Percentiles rank a stretch among this genome's conserved stretches.
Evolutionary conservation across 129 eudicot species (phyloP).

Genomic region (Flaveria robusta): DNA sequence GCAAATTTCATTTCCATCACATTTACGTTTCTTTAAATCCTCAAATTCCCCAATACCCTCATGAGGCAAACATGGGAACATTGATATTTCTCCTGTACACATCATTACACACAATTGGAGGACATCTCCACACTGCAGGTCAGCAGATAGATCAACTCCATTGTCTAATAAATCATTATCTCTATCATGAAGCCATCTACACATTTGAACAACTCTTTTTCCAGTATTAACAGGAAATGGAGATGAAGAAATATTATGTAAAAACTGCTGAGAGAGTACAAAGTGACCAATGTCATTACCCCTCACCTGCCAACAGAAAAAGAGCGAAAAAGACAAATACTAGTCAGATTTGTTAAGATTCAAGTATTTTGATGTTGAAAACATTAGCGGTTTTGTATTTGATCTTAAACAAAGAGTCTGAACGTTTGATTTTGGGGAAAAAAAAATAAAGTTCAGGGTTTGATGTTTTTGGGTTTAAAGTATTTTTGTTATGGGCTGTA

Average conservation of each 20-base stretch:
- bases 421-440: not conserved
- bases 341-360: not conserved
- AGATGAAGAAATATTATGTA: conserved; percentile 54
- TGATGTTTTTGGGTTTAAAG: not conserved
- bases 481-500: not conserved
- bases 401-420: not conserved
- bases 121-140: conserved; percentile 85
- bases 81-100: conserved; percentile 61
- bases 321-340: not conserved
- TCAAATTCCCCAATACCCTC: conserved; percentile 89
- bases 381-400: not conserved
- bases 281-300: conserved; percentile 59
- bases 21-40: conserved; percentile 66
- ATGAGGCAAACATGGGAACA: conserved; percentile 70
- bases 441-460: not conserved
- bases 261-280: conserved; percentile 71
- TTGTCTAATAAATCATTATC: conserved; percentile 59
- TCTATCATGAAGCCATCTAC: conserved; percentile 70
- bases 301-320: conserved; percentile 57
- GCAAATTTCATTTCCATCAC: conserved; percentile 47
- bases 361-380: not conserved
- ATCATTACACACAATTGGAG: conserved; percentile 63
- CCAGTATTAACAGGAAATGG: conserved; percentile 78
- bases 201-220: conserved; percentile 61
- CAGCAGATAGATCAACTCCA: conserved; percentile 59